These are phyloP conservation scores for Paraconiothyrium sp. DNA, from an alignment of 2,329 filamentous ascomycete genomes.

Conservation along the genomic window DNA sequence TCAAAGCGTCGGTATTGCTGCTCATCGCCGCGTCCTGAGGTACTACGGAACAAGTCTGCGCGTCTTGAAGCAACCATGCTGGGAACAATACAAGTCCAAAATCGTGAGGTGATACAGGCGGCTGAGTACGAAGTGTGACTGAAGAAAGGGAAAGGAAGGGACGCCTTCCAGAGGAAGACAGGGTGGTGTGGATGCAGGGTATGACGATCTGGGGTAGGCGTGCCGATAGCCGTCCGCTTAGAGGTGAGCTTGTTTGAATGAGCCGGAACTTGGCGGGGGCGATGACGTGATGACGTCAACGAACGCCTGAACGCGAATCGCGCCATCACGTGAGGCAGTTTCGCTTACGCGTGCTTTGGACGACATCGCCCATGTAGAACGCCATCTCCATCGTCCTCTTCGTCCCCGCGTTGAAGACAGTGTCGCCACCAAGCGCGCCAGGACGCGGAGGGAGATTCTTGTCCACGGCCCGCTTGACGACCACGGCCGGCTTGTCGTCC, in stretches of 20 bases:
- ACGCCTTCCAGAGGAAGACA: background rate
- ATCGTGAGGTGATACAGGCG: background rate
- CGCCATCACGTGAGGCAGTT: slow-evolving; percentile 7
- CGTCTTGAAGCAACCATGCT: slow-evolving; percentile 35
- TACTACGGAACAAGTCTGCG: slow-evolving; percentile 26
- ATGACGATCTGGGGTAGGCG: slow-evolving; percentile 9
- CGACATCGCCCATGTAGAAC: background rate
- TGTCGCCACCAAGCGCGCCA: background rate
- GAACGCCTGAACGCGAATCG: background rate
- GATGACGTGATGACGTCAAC: slow-evolving; percentile 2
- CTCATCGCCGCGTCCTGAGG: slow-evolving; percentile 11
- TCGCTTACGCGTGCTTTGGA: background rate
- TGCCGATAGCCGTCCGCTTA: background rate
- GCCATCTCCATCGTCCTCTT: background rate
- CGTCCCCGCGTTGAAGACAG: background rate
- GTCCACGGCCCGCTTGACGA: background rate
- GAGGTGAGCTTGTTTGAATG: slow-evolving; percentile 8
- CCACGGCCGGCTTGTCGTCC: background rate
- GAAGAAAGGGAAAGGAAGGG: background rate
- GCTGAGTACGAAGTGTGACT: background rate
- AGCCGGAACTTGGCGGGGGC: slow-evolving; percentile 5
- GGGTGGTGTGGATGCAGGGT: background rate
- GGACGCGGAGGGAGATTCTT: background rate
- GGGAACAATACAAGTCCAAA: background rate
- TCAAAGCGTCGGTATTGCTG: slow-evolving; percentile 33